Evolutionary conservation across 805 yeast species (phyloP).

Genomic region (Jamesozyma jinghongensis): DNA sequence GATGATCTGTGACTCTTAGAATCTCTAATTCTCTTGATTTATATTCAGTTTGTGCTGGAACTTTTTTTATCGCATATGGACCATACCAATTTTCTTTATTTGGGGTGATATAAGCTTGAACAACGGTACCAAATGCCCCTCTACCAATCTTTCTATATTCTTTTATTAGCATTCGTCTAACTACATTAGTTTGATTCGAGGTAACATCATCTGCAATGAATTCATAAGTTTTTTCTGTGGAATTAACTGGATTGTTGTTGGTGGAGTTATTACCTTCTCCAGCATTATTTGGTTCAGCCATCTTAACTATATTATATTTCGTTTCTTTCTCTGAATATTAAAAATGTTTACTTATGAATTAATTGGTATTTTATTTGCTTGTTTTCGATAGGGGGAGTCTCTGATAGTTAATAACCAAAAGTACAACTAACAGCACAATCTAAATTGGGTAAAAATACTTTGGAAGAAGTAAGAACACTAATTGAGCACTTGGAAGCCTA

Average conservation of each 20-base stretch:
- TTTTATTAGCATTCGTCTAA: conserved; percentile 55
- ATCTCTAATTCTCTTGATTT: conserved; percentile 75
- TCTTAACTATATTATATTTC: background rate
- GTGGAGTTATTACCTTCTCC: background rate
- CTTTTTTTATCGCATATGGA: conserved; percentile 77
- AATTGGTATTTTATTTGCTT: too few relatives aligned
- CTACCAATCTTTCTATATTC: conserved; percentile 73
- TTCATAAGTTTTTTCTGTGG: conserved; percentile 26
- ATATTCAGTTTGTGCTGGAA: conserved; percentile 81
- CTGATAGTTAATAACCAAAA: too few relatives aligned
- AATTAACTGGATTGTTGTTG: background rate
- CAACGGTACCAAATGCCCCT: conserved; percentile 82
- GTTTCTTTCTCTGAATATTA: background rate
- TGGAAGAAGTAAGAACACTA: too few relatives aligned
- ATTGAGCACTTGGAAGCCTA: too few relatives aligned
- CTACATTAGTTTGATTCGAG: conserved; percentile 44
- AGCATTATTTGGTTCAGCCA: background rate
- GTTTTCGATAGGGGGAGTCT: too few relatives aligned
- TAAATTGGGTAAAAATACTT: too few relatives aligned
- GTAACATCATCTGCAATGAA: conserved; percentile 54
- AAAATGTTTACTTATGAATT: too few relatives aligned
- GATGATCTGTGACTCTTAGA: conserved; percentile 65
- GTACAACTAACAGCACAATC: too few relatives aligned
- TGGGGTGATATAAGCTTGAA: conserved; percentile 52
- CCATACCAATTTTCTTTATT: conserved; percentile 52